Evolutionary conservation across 257 asterid genomes (phyloP).

Genomic region (Petrea volubilis): DNA sequence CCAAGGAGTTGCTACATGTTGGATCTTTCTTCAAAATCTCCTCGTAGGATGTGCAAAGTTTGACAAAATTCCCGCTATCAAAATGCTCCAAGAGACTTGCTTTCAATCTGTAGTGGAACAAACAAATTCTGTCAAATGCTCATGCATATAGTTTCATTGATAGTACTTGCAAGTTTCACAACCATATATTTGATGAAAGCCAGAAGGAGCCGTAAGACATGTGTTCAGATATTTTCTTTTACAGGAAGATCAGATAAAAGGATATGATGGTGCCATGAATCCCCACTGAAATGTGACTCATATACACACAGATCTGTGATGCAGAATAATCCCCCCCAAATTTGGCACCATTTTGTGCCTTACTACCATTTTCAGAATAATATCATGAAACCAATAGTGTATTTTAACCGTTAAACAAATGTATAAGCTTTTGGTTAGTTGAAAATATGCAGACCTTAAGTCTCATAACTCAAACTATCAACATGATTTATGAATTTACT

Average conservation of each 20-base stretch:
- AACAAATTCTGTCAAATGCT: slow-evolving; percentile 47
- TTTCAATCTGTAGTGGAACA: slow-evolving; percentile 55
- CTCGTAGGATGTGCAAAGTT: slow-evolving; percentile 55
- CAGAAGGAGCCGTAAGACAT: neutral
- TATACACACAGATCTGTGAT: neutral
- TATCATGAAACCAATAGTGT: neutral
- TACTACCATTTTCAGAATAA: neutral
- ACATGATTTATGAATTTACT: neutral
- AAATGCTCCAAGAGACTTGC: slow-evolving; percentile 75
- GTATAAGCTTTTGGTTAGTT: neutral
- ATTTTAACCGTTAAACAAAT: neutral
- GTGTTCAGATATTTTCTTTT: neutral
- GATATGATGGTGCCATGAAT: neutral
- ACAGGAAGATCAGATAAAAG: neutral
- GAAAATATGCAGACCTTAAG: neutral
- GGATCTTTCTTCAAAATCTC: slow-evolving; percentile 80
- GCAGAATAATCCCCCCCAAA: neutral
- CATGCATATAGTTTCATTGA: slow-evolving; percentile 18
- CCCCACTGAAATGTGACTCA: neutral
- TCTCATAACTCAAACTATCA: neutral
- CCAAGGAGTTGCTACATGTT: slow-evolving; percentile 66
- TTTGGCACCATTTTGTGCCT: neutral
- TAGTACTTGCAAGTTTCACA: slow-evolving; percentile 21
- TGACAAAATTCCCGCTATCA: slow-evolving; percentile 47
- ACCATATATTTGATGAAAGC: neutral